Evolutionary conservation across 2,329 filamentous ascomycete genomes (phyloP).

Genomic region (Pseudocercospora fijiensis): DNA sequence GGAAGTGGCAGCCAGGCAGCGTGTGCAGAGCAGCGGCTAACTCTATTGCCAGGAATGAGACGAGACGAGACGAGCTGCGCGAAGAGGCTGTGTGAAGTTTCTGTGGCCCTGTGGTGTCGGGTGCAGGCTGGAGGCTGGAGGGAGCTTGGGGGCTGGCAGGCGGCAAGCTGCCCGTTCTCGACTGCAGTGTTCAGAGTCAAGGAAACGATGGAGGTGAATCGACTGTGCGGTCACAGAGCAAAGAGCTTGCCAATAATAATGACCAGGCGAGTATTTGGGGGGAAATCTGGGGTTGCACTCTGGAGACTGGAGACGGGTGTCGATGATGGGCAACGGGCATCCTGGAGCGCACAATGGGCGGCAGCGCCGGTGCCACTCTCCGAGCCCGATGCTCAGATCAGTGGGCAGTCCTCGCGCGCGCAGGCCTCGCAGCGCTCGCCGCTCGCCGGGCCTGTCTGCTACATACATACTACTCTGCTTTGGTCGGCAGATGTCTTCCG

Average conservation of each 20-base stretch:
- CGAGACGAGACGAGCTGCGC: slow-evolving; percentile 21
- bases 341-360: slow-evolving; percentile 13
- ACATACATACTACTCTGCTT: slow-evolving; percentile 13
- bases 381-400: slow-evolving; percentile 16
- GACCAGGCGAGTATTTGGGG: slow-evolving; percentile 20
- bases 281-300: slow-evolving; percentile 28
- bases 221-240: slow-evolving; percentile 1
- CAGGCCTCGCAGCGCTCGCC: not conserved
- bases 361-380: slow-evolving; percentile 17
- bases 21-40: slow-evolving; percentile 25
- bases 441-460: slow-evolving; percentile 17
- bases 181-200: too few relatives aligned
- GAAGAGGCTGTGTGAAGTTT: slow-evolving; percentile 22
- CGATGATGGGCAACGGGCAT: slow-evolving; percentile 7
- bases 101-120: slow-evolving; percentile 10
- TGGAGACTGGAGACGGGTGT: slow-evolving; percentile 32
- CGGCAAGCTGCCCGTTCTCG: not conserved
- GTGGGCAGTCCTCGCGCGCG: slow-evolving; percentile 9
- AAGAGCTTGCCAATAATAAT: slow-evolving; percentile 20
- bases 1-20: too few relatives aligned
- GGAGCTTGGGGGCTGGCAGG: not conserved
- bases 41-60: slow-evolving; percentile 25
- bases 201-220: too few relatives aligned
- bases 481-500: slow-evolving; percentile 23
- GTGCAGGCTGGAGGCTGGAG: slow-evolving; percentile 3